Percentiles rank a stretch among this genome's conserved stretches.
Evolutionary conservation across 2,329 filamentous ascomycete species (phyloP).

Genomic region (Penicillium rolfsii): DNA sequence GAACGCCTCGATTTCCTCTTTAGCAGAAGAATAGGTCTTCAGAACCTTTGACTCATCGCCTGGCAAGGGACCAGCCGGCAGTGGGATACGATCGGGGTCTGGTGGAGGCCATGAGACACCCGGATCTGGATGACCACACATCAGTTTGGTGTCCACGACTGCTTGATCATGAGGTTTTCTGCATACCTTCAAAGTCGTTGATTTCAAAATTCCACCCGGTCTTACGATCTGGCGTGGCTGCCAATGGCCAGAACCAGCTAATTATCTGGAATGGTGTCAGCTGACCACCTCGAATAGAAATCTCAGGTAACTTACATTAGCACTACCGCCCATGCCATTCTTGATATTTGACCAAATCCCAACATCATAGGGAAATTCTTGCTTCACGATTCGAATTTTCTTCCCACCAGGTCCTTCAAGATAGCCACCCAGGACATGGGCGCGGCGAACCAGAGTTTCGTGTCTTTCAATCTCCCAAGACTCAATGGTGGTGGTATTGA

Average conservation of each 20-base stretch:
- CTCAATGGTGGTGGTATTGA: slow-evolving; percentile 67
- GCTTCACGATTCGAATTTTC: slow-evolving; percentile 57
- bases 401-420: slow-evolving; percentile 61
- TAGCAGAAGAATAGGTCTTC: slow-evolving; percentile 37
- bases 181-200: slow-evolving; percentile 63
- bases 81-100: slow-evolving; percentile 54
- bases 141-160: not conserved
- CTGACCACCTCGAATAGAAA: not conserved
- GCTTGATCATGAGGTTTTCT: no score
- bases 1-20: slow-evolving; percentile 57
- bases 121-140: slow-evolving; percentile 31
- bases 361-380: slow-evolving; percentile 69
- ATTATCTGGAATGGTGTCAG: slow-evolving; percentile 44
- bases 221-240: slow-evolving; percentile 51
- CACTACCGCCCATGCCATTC: slow-evolving; percentile 61
- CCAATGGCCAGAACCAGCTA: slow-evolving; percentile 65
- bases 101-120: slow-evolving; percentile 52
- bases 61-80: slow-evolving; percentile 30
- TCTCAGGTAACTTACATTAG: slow-evolving; percentile 41
- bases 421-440: slow-evolving; percentile 58
- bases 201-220: slow-evolving; percentile 58
- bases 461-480: slow-evolving; percentile 62
- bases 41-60: slow-evolving; percentile 31
- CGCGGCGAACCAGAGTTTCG: slow-evolving; percentile 50
- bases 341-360: slow-evolving; percentile 64